A percentile compares a stretch with the other conserved stretches of the same genome.
Evolutionary conservation across 257 asterid genomes (phyloP).

Genomic region (Misopates orontium): DNA sequence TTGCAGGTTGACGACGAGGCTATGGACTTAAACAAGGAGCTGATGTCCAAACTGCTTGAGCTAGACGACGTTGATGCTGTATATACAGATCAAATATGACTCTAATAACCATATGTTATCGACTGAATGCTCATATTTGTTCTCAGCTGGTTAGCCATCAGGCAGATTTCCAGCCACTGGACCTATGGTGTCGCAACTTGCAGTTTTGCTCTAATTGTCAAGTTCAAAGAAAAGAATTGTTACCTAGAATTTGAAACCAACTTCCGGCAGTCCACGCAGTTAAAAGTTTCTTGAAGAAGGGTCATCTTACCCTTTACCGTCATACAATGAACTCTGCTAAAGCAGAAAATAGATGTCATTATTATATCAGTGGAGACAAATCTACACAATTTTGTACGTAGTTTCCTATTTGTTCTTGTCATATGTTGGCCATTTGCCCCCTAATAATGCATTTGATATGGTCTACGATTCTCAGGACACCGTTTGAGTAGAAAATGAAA

Average conservation of each 20-base stretch:
- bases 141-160: slow-evolving; percentile 19
- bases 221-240: slow-evolving; percentile 16
- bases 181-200: slow-evolving; percentile 1
- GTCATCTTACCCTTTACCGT: not conserved
- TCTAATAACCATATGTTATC: not conserved
- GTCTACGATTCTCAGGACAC: too few relatives aligned
- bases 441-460: too few relatives aligned
- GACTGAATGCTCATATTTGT: not conserved
- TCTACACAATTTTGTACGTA: too few relatives aligned
- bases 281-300: not conserved
- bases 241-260: not conserved
- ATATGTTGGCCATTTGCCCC: too few relatives aligned
- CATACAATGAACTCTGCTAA: not conserved
- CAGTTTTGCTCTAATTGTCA: not conserved
- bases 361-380: too few relatives aligned
- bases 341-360: too few relatives aligned
- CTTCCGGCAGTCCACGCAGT: not conserved
- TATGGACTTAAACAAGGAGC: slow-evolving; percentile 84
- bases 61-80: slow-evolving; percentile 96
- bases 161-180: slow-evolving; percentile 14
- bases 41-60: slow-evolving; percentile 74
- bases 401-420: too few relatives aligned
- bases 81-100: slow-evolving; percentile 79
- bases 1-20: slow-evolving; percentile 93
- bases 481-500: not conserved